Base-by-base conservation (phyloP, 2,329 filamentous ascomycete genomes). In the Xylariaceae sp. region DNA sequence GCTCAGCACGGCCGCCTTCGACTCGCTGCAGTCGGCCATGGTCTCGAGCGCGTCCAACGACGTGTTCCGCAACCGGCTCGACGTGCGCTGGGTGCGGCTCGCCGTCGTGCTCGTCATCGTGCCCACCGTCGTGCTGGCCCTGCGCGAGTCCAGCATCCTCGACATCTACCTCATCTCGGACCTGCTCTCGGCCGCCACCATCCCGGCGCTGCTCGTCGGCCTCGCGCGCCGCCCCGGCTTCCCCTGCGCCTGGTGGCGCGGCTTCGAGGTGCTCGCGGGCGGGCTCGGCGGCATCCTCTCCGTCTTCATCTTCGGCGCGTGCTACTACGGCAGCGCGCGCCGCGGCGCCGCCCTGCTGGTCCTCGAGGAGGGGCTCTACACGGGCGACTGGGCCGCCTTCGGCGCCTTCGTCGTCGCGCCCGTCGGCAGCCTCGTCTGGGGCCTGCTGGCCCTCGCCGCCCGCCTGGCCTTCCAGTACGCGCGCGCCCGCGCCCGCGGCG, bases 121-220 rank as follows among this genome's bases (percentile, higher is more conserved):
- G 41, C 85, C 85, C 2, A 74, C 80, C 32, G 72, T 89, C 10
- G 74, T 85, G 17, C 70, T 90, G 29, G 84, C 84, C 9, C 67
- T 90, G 35, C 80, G 79, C 52, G 77, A 78, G 6, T 82, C 83
- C 2, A 79, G 75, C 31, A 80, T 90, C 38, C 64, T 90, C 32
- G 82, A 87, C 57, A 88, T 90, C 55, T 90, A 85, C 64, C 70
- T 90, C 43, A 86, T 90, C 52, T 83, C 80, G 28, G 84, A 90
- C 53, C 70, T 92, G 6, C 73, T 92, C 38, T 86, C 83, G 12
- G 81, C 85, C 2, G 75, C 82, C 12, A 76, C 79, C 30, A 81
- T 92, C 33, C 85, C 85, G 0, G 78, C 84, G 9, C 64, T 92
- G 5, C 64, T 85, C 31, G 59, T 92, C n/a, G 85, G 85, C 1